Percentiles rank a stretch among this genome's conserved stretches.
Evolutionary conservation across 2,329 filamentous ascomycete species (phyloP).

Genomic region (Botrytis deweyae): DNA sequence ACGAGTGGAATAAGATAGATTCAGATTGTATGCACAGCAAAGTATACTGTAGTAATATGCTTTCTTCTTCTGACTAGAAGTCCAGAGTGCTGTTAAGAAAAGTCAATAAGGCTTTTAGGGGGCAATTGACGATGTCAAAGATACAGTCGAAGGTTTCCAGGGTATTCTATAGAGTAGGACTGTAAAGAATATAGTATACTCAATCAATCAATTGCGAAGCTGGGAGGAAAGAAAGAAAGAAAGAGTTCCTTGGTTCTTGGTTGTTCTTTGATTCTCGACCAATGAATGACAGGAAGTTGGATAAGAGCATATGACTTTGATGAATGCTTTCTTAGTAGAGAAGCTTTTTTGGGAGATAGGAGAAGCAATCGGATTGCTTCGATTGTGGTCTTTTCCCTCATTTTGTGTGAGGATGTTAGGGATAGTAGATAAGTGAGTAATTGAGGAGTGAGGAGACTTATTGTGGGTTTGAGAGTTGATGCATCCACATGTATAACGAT

Average conservation of each 20-base stretch:
- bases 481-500: too few relatives aligned
- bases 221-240: too few relatives aligned
- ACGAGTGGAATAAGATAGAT: not conserved
- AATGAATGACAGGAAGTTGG: not conserved
- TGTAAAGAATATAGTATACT: too few relatives aligned
- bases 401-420: too few relatives aligned
- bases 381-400: too few relatives aligned
- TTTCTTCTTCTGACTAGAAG: not conserved
- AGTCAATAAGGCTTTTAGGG: not conserved
- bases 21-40: not conserved
- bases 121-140: not conserved
- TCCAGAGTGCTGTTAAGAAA: not conserved
- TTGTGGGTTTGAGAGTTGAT: too few relatives aligned
- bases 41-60: not conserved
- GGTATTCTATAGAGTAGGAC: too few relatives aligned
- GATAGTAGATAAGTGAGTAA: too few relatives aligned
- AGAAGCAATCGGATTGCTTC: not conserved
- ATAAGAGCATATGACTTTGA: not conserved
- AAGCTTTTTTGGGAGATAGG: accelerated
- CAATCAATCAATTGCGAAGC: not conserved
- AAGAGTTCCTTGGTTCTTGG: too few relatives aligned
- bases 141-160: accelerated
- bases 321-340: not conserved
- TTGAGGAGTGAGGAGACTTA: too few relatives aligned
- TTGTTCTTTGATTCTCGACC: not conserved